Percentiles rank a stretch among this genome's conserved stretches.
Evolutionary conservation across 1,284 basidiomycete genomes (phyloP).

Genomic region (Heterobasidion irregulare): DNA sequence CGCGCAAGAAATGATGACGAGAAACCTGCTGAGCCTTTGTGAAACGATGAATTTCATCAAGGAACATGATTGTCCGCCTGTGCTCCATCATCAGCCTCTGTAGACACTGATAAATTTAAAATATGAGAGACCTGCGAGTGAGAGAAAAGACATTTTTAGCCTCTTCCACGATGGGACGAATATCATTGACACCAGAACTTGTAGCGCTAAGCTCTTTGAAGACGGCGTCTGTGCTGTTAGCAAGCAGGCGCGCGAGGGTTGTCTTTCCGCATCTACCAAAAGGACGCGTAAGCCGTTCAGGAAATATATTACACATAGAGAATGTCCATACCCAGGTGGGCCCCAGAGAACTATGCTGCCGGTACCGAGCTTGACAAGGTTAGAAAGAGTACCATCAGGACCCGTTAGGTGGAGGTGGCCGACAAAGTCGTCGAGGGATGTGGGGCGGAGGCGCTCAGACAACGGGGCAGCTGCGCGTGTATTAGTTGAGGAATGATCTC

Average conservation of each 20-base stretch:
- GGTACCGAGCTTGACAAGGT: constrained; percentile 35
- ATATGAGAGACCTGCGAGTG: constrained; percentile 42
- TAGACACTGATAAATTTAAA: background rate
- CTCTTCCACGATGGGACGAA: constrained; percentile 77
- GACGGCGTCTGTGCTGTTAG: constrained; percentile 46
- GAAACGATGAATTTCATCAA: constrained; percentile 90
- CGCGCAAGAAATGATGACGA: background rate
- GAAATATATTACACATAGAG: constrained; percentile 1
- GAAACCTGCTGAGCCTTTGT: constrained; percentile 75
- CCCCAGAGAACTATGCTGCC: constrained; percentile 72
- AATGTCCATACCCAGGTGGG: constrained; percentile 49
- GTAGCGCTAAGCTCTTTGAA: constrained; percentile 78
- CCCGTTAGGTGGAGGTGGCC: constrained; percentile 60
- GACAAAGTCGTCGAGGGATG: constrained; percentile 51
- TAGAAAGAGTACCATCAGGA: constrained; percentile 43
- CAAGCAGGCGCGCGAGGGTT: constrained; percentile 68
- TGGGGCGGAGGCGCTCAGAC: constrained; percentile 60
- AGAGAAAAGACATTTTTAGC: constrained; percentile 65
- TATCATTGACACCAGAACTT: constrained; percentile 67
- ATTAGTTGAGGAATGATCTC: constrained; percentile 18
- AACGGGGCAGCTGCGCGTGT: constrained; percentile 38
- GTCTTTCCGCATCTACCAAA: constrained; percentile 63
- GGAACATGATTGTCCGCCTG: constrained; percentile 66
- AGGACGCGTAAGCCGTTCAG: background rate
- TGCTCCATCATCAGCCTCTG: background rate